Conservation (phyloP, 225 moss, liverwort and hornwort genomes). For the Sphagnum contortum region DNA sequence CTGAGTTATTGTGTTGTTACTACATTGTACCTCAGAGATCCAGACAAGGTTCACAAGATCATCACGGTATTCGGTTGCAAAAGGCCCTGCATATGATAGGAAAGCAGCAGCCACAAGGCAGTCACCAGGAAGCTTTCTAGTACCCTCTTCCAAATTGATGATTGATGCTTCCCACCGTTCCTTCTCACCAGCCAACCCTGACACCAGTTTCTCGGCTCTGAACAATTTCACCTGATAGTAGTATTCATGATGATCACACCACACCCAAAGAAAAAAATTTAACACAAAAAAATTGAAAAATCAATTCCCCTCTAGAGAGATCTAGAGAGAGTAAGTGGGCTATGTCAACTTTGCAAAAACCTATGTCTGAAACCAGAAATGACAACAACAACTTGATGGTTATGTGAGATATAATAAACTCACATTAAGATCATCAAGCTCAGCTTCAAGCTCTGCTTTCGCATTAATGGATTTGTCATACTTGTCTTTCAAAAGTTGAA, state of each 20-base stretch:
- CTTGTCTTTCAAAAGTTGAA: slow-evolving; percentile 64
- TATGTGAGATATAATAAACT: neutral
- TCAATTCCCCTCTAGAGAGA: no score
- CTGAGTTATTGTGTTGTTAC: neutral
- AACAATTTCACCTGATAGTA: slow-evolving; percentile 45
- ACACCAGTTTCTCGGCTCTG: slow-evolving; percentile 69
- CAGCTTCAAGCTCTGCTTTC: slow-evolving; percentile 59
- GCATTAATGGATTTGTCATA: slow-evolving; percentile 64
- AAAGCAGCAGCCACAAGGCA: slow-evolving; percentile 70
- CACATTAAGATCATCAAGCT: slow-evolving; percentile 71
- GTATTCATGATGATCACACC: no score
- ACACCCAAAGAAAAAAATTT: no score
- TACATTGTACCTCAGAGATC: slow-evolving; percentile 40
- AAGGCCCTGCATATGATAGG: slow-evolving; percentile 70
- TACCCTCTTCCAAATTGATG: slow-evolving; percentile 62
- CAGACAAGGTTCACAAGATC: slow-evolving; percentile 44
- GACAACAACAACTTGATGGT: no score
- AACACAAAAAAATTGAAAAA: no score
- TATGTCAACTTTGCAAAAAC: no score
- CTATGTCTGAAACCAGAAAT: no score
- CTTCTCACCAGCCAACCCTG: slow-evolving; percentile 64
- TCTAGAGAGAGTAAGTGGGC: no score
- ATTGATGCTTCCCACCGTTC: slow-evolving; percentile 80
- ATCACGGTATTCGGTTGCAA: slow-evolving; percentile 71
- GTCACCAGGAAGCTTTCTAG: slow-evolving; percentile 69